Base-by-base conservation (phyloP, 2,329 filamentous ascomycete species). In the Periconia sp. region DNA sequence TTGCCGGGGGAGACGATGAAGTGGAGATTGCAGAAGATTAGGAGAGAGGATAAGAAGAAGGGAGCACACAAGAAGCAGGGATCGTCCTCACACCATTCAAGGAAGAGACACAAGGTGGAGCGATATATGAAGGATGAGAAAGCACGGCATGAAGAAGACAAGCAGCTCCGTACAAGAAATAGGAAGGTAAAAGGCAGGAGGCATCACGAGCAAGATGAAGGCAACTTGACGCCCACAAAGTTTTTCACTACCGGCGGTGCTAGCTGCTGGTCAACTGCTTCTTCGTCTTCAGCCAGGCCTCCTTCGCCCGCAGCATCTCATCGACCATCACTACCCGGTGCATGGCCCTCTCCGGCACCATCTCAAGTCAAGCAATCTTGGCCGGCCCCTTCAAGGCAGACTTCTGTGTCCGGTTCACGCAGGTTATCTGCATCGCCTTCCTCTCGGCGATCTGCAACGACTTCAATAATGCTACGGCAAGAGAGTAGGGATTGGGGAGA, bases 161-260 rank as follows among this genome's bases (percentile, higher is more conserved):
- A 8, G 23, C n/a, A 25, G 8, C 23, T n/a, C n/a, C n/a, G n/a
- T n/a, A n/a, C n/a, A n/a, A 40, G 29, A 16, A 39, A 12, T 5
- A 18, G 15, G 16, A 43, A 12, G 32, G 30, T 21, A 15, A 30
- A 35, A 43, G 25, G 19, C 25, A 33, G 38, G 10, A 17, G 17
- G 26, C 28, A 7, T 4, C 9, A 18, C 2, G 13, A 26, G n/a
- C 26, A 37, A 21, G 8, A n/a, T n/a, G n/a, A n/a, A n/a, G n/a
- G n/a, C n/a, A n/a, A n/a, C n/a, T n/a, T n/a, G n/a, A n/a, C 57
- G 6, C 54, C 55, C 5, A 61, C 55, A 1, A 34, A 30, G 1
- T 61, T 60, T 37, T 50, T 60, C 45, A 57, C 60, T 50, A 61
- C 52, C 0, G 57, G 59, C 7, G 54, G 46, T 12, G 36, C 39